These are phyloP conservation scores for Wickerhamomyces canadensis DNA, from an alignment of 805 yeast species.

Conservation along the genomic window DNA sequence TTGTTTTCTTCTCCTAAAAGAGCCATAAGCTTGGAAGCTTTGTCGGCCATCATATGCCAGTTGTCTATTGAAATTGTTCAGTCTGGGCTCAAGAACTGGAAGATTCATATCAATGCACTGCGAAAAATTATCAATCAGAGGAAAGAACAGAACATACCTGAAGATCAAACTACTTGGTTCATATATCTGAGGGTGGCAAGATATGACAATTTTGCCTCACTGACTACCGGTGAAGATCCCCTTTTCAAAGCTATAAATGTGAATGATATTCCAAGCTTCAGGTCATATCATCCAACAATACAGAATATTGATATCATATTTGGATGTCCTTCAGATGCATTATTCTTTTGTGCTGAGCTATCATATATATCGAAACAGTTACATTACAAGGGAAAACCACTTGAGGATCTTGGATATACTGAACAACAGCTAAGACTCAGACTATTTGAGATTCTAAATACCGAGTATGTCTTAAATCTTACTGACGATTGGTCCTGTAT, in stretches of 20 bases:
- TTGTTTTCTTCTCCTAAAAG: conserved; percentile 2
- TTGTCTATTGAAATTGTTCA: conserved; percentile 10
- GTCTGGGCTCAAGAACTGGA: conserved; percentile 10
- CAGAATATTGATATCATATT: conserved; percentile 10
- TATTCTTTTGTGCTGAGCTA: conserved; percentile 10
- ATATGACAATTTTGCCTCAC: conserved; percentile 11
- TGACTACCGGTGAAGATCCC: conserved; percentile 11
- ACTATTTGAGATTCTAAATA: conserved; percentile 2
- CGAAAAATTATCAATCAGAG: conserved; percentile 7
- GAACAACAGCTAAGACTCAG: not conserved
- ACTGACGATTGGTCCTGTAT: conserved; percentile 2
- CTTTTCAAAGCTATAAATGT: conserved; percentile 5
- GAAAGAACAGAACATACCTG: not conserved
- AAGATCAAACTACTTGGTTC: conserved; percentile 9
- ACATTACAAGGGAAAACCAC: not conserved
- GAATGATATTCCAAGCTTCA: not conserved
- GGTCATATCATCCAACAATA: conserved; percentile 7
- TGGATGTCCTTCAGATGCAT: conserved; percentile 10
- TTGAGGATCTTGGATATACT: conserved; percentile 1
- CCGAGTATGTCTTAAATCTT: not conserved
- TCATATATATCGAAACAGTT: conserved; percentile 1
- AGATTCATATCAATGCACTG: conserved; percentile 8
- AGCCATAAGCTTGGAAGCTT: conserved; percentile 5
- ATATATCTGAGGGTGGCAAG: conserved; percentile 11
- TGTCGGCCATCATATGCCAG: conserved; percentile 11